A percentile compares a stretch with the other conserved stretches of the same genome.
phyloP scores from a whole-genome alignment of 345 rosid species.

The Stellera chamaejasme region DNA sequence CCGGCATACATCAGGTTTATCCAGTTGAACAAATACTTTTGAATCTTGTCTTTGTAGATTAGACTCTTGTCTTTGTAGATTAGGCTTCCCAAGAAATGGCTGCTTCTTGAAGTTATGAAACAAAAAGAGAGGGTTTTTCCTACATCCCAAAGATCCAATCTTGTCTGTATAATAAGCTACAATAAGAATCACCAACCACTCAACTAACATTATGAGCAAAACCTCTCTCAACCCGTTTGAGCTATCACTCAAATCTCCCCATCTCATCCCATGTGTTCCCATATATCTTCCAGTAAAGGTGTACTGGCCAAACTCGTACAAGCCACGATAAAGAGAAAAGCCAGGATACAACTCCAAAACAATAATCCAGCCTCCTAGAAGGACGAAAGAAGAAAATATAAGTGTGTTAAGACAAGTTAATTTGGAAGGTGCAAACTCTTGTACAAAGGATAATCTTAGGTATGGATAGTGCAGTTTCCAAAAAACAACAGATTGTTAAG shows the following conservation, averaged over 20 bases:
- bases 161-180: slow-evolving; percentile 70
- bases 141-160: slow-evolving; percentile 39
- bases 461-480: no score
- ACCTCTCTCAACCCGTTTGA: slow-evolving; percentile 54
- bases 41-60: slow-evolving; percentile 53
- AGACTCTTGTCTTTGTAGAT: slow-evolving; percentile 51
- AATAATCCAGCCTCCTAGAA: slow-evolving; percentile 57
- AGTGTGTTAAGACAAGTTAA: no score
- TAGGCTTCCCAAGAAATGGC: slow-evolving; percentile 37
- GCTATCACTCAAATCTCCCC: slow-evolving; percentile 54
- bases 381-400: slow-evolving; percentile 6
- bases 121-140: slow-evolving; percentile 44
- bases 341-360: slow-evolving; percentile 85
- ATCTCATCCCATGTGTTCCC: slow-evolving; percentile 65
- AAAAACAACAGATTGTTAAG: no score
- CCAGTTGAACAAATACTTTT: slow-evolving; percentile 54
- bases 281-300: slow-evolving; percentile 35
- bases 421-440: no score
- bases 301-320: slow-evolving; percentile 64
- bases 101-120: slow-evolving; percentile 33
- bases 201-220: slow-evolving; percentile 50
- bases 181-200: slow-evolving; percentile 60
- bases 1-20: slow-evolving; percentile 66
- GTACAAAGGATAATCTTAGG: no score
- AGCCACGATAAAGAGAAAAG: slow-evolving; percentile 73